These are phyloP conservation scores for Penicillium sp. DNA, from an alignment of 2,329 filamentous ascomycete genomes.

Conservation along the genomic window DNA sequence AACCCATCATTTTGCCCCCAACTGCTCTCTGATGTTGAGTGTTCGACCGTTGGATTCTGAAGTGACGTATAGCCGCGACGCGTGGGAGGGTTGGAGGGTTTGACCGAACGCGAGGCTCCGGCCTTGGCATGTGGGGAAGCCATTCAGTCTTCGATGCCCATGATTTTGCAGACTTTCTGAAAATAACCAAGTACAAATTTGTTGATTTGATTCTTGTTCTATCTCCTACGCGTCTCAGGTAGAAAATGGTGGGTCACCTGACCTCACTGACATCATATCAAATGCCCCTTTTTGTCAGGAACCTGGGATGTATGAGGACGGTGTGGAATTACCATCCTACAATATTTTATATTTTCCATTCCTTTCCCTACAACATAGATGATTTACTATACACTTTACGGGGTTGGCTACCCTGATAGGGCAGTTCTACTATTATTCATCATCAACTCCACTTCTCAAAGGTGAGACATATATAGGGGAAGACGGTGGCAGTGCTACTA, in stretches of 20 bases:
- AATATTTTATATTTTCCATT: too few species aligned
- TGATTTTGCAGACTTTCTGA: background rate
- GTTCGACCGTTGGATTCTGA: background rate
- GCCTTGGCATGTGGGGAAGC: constrained; percentile 1
- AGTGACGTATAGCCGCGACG: constrained; percentile 2
- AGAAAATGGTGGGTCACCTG: constrained; percentile 3
- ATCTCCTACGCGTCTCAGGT: background rate
- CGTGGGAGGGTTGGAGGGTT: background rate
- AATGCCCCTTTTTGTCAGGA: constrained; percentile 1
- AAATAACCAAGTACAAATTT: background rate
- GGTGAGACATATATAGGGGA: background rate
- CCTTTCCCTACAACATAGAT: too few species aligned
- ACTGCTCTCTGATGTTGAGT: background rate
- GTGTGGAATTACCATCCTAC: background rate
- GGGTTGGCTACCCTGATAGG: background rate
- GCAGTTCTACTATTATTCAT: background rate
- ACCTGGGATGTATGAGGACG: background rate
- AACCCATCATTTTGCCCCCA: background rate
- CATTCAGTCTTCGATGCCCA: constrained; percentile 6
- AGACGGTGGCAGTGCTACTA: background rate
- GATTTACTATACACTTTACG: too few species aligned
- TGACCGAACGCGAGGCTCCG: background rate
- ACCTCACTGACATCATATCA: constrained; percentile 3
- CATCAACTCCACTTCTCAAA: background rate
- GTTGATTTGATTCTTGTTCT: background rate